phyloP scores from a whole-genome alignment of 2,329 filamentous ascomycete genomes.

The Aspergillus japonicus region DNA sequence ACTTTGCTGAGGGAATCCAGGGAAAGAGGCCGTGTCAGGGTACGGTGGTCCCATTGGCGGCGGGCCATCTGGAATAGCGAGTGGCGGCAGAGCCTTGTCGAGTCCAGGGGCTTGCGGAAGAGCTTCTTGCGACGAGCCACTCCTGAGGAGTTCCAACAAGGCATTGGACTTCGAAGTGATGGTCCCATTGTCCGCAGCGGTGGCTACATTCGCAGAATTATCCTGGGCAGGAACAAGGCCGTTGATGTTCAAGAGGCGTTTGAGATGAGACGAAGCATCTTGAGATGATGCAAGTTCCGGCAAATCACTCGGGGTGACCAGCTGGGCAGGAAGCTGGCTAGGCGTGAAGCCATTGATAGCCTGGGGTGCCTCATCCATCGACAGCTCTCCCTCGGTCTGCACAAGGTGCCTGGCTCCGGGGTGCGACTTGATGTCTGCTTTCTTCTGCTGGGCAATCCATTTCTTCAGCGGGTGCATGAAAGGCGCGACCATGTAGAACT shows the following conservation, averaged over 20 bases:
- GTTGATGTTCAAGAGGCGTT: constrained; percentile 47
- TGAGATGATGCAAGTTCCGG: constrained; percentile 40
- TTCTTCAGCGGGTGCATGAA: constrained; percentile 83
- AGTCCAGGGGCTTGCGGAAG: constrained; percentile 26
- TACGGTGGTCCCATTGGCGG: constrained; percentile 56
- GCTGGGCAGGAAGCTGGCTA: constrained; percentile 19
- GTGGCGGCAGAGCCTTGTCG: constrained; percentile 57
- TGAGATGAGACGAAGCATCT: constrained; percentile 54
- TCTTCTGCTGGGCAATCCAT: constrained; percentile 85
- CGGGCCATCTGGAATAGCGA: constrained; percentile 51
- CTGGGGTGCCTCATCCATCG: constrained; percentile 57
- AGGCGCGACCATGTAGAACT: constrained; percentile 97
- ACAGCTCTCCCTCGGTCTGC: constrained; percentile 50
- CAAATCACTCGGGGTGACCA: constrained; percentile 38
- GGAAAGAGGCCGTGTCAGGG: constrained; percentile 48
- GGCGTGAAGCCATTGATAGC: constrained; percentile 22
- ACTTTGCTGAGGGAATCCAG: constrained; percentile 37
- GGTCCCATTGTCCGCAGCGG: constrained; percentile 23
- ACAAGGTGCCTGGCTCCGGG: constrained; percentile 44
- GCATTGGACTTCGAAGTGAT: constrained; percentile 49
- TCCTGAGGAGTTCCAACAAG: constrained; percentile 57
- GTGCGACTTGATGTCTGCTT: constrained; percentile 59
- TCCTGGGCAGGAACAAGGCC: constrained; percentile 16
- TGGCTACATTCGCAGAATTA: constrained; percentile 11
- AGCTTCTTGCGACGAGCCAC: constrained; percentile 34